Evolutionary conservation across 1,284 basidiomycete genomes (phyloP).

Genomic region (Tausonia pullulans): DNA sequence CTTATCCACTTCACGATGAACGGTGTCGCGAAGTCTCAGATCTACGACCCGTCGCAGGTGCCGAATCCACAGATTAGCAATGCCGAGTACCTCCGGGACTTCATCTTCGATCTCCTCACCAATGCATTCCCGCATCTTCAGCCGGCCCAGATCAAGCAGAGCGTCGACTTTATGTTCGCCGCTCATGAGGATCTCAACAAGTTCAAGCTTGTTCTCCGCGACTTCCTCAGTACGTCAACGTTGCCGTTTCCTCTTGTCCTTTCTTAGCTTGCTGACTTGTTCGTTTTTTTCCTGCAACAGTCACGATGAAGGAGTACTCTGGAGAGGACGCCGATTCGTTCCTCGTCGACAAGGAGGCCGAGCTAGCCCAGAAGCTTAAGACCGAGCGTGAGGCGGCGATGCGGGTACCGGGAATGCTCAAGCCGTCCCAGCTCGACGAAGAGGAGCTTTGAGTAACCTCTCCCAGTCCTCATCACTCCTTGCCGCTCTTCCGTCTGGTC

Average conservation of each 20-base stretch:
- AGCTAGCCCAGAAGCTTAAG: constrained; percentile 53
- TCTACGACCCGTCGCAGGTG: constrained; percentile 70
- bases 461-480: too few species aligned
- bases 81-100: constrained; percentile 71
- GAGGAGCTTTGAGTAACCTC: constrained; percentile 7
- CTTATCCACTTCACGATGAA: constrained; percentile 89
- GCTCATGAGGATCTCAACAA: constrained; percentile 78
- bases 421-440: constrained; percentile 83
- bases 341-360: constrained; percentile 90
- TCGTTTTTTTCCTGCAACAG: constrained; percentile 46
- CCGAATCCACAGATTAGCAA: constrained; percentile 69
- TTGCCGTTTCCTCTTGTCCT: neutral
- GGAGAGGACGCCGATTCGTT: constrained; percentile 69
- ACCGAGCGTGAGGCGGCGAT: constrained; percentile 79
- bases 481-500: too few species aligned
- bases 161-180: constrained; percentile 58
- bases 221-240: constrained; percentile 37
- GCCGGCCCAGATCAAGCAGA: constrained; percentile 32
- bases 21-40: constrained; percentile 65
- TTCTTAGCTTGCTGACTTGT: neutral
- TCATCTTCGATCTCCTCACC: constrained; percentile 74
- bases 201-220: constrained; percentile 88
- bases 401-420: constrained; percentile 91
- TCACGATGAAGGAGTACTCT: constrained; percentile 83
- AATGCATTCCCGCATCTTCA: constrained; percentile 85